Evolutionary conservation across 192 early-diverging fungal species (phyloP).

Genomic region (Chytriomyces confervae): DNA sequence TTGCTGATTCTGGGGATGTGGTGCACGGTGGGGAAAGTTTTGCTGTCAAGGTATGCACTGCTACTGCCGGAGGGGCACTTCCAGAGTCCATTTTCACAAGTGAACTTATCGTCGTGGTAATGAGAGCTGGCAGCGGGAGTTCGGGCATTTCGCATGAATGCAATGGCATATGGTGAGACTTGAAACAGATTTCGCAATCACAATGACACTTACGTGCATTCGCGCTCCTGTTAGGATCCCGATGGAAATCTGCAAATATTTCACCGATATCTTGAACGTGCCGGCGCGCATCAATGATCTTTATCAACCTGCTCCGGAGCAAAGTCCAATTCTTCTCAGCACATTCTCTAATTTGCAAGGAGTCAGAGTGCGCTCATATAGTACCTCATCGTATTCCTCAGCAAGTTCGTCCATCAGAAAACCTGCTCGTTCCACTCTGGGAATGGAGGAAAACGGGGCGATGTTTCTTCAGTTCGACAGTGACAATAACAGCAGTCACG

Average conservation of each 20-base stretch:
- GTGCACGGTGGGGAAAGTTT: conserved; percentile 21
- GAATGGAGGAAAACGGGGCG: conserved; percentile 12
- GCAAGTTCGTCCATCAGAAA: not conserved
- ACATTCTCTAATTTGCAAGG: not conserved
- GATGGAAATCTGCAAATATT: conserved; percentile 24
- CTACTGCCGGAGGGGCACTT: not conserved
- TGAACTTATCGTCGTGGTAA: conserved; percentile 19
- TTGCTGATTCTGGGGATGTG: not conserved
- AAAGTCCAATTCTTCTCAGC: not conserved
- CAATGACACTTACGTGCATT: not conserved
- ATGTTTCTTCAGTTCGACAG: conserved; percentile 21
- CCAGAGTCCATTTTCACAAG: not conserved
- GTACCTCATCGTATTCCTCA: conserved; percentile 16
- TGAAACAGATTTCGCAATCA: not conserved
- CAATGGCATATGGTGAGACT: conserved; percentile 35
- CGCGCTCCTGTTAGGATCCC: conserved; percentile 23
- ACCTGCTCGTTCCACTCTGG: not conserved
- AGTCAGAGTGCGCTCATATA: conserved; percentile 3
- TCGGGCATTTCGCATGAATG: conserved; percentile 21
- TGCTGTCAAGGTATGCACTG: conserved; percentile 5
- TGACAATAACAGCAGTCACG: conserved; percentile 13
- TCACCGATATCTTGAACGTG: conserved; percentile 9
- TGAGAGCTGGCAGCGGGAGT: not conserved
- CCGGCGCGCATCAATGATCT: conserved; percentile 22
- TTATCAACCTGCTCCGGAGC: not conserved